Conservation (phyloP, 352 stramenopile species). For the Phytopythium vexans region DNA sequence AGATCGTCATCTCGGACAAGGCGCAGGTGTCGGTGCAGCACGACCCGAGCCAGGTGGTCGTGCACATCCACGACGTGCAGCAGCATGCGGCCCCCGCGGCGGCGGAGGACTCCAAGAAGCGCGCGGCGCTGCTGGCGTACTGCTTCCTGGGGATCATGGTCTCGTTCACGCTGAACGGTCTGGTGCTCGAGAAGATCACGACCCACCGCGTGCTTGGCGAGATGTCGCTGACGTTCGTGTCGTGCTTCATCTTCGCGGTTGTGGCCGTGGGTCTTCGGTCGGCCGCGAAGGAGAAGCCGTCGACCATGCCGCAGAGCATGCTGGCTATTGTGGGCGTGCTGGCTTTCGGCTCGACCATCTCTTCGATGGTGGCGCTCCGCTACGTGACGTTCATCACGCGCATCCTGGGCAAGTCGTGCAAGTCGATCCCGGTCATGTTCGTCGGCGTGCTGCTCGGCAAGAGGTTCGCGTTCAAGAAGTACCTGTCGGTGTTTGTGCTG, state of each 20-base stretch:
- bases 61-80: conserved; percentile 19
- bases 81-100: conserved; percentile 8
- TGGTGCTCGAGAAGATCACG: conserved; percentile 84
- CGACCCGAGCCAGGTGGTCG: conserved; percentile 7
- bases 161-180: conserved; percentile 78
- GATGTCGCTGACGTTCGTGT: conserved; percentile 83
- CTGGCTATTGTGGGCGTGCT: conserved; percentile 59
- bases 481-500: conserved; percentile 72
- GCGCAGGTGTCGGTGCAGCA: conserved; percentile 20
- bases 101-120: conserved; percentile 28
- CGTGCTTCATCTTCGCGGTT: conserved; percentile 71
- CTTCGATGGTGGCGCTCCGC: conserved; percentile 78
- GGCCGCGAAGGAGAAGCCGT: conserved; percentile 62
- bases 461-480: conserved; percentile 80
- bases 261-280: conserved; percentile 59
- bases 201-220: conserved; percentile 78
- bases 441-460: conserved; percentile 72
- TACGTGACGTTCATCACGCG: conserved; percentile 87
- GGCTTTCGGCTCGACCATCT: conserved; percentile 77
- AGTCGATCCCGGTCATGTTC: conserved; percentile 86
- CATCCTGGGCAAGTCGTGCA: conserved; percentile 86
- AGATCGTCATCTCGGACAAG: conserved; percentile 51
- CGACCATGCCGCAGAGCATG: conserved; percentile 69
- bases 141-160: conserved; percentile 84
- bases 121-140: conserved; percentile 59